Base-by-base conservation (phyloP, 768 basidiomycete species). In the Boletus rubropictus region DNA sequence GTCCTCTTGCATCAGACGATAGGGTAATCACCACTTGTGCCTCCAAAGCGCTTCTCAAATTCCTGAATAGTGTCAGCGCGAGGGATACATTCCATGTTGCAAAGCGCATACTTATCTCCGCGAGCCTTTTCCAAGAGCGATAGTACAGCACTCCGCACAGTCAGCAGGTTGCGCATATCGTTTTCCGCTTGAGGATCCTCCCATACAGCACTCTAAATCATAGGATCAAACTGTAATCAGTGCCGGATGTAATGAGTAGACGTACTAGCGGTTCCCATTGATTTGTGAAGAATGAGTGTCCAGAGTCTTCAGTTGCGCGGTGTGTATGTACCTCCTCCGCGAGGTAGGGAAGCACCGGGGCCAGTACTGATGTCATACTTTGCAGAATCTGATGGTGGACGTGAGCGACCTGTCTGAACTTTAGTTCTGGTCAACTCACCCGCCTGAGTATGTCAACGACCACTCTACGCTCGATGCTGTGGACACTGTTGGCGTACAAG, bases 291-390 rank as follows among this genome's bases (percentile, higher is more conserved):
- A 89, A 75, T 0, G 89, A 93, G 0, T 50, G 62, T 0, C 54
- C 61, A 25, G 53, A 55, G 7, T 56, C 43, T 11, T 47, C 44
- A 0, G 44, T 51, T 27, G 28, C 48, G 37, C 48, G 44, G 17
- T 66, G 63, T 12, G 62, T 62, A 20, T 88, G 76, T 46, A 94
- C 80, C 64, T 97, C 95, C 66, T 96, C 93, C 0, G 90, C 87
- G 5, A 96, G 77, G 60, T 95, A 88, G 8, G 95, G 95, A 2
- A 90, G 72, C 22, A 97, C 81, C 0, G 95, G 95, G 0, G 90
- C 88, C 38, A 93, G 70, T 3, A 90, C 74, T 3, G 74, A 75
- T 1, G 80, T 80, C 68, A 90, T 77, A 2, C 80, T 82, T 24
- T 71, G 68, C 41, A 94, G 65, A 32, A 83, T 72, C 88, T 93